A percentile compares a stretch with the other conserved stretches of the same genome.
Conservation (phyloP, 164 flowering plant species). For the Tinospora cordifolia region DNA sequence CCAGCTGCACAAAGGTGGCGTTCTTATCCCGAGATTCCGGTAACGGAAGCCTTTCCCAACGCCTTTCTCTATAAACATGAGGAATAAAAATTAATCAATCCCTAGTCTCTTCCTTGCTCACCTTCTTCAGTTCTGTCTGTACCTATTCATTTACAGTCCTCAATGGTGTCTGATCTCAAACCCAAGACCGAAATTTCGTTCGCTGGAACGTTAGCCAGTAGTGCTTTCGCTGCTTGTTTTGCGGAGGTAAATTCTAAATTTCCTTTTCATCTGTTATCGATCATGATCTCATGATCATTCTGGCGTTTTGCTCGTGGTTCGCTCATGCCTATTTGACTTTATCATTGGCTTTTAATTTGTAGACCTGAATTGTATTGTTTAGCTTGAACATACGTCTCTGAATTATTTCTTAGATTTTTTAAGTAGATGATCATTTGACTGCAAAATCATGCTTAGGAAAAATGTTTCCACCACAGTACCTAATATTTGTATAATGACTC, state of each 20-base stretch:
- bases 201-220: slow-evolving; percentile 70
- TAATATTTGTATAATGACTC: no score
- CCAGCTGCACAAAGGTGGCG: background rate
- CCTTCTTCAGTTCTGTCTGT: background rate
- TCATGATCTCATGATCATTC: no score
- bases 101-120: background rate
- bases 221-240: slow-evolving; percentile 88
- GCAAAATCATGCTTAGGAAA: no score
- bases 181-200: slow-evolving; percentile 59
- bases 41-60: background rate
- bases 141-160: background rate
- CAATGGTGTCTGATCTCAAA: slow-evolving; percentile 24
- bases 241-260: slow-evolving; percentile 47
- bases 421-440: no score
- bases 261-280: no score
- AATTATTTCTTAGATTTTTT: no score
- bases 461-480: no score
- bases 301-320: no score
- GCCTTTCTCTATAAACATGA: background rate
- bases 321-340: no score
- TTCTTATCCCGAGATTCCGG: background rate
- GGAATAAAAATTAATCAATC: background rate
- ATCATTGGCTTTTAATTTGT: no score
- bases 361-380: no score
- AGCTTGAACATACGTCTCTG: no score